Evolutionary conservation across 495 filamentous ascomycete genomes (phyloP).

Genomic region (Pseudoneurospora amorphoporcata): DNA sequence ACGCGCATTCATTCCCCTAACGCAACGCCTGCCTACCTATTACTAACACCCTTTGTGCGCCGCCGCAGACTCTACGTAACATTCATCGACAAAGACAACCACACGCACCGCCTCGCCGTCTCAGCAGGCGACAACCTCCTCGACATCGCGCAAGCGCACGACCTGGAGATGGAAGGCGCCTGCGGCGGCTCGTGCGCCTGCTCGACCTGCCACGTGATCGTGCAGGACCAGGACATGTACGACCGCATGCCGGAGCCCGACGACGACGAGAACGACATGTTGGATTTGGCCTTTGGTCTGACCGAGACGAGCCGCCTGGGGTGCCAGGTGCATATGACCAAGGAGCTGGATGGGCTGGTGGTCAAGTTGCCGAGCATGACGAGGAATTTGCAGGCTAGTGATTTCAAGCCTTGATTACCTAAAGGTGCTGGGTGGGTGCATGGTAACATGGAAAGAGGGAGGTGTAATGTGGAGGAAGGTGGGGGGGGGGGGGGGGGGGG

Average conservation of each 20-base stretch:
- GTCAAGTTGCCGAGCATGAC: slow-evolving; percentile 89
- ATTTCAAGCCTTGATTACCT: slow-evolving; percentile 46
- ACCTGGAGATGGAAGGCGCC: slow-evolving; percentile 96
- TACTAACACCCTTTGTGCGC: too few species aligned
- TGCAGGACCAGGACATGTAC: slow-evolving; percentile 71
- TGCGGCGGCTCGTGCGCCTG: slow-evolving; percentile 95
- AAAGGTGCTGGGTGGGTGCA: too few species aligned
- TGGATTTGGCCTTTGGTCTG: slow-evolving; percentile 89
- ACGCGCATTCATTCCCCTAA: too few species aligned
- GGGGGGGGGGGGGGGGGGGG: too few species aligned
- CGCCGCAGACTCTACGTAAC: slow-evolving; percentile 66
- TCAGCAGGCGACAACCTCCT: slow-evolving; percentile 81
- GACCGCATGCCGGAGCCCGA: slow-evolving; percentile 87
- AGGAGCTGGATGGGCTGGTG: slow-evolving; percentile 75
- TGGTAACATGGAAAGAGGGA: neutral
- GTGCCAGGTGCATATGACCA: slow-evolving; percentile 87
- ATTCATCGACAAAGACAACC: slow-evolving; percentile 89
- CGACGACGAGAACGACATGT: slow-evolving; percentile 99
- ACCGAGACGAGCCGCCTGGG: slow-evolving; percentile 94
- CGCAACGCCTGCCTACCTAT: too few species aligned
- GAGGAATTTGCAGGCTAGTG: slow-evolving; percentile 88
- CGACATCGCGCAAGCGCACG: slow-evolving; percentile 88
- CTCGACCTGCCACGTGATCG: slow-evolving; percentile 95
- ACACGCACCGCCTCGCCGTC: slow-evolving; percentile 64
- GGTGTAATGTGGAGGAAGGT: neutral